Evolutionary conservation across 805 yeast genomes (phyloP).

Genomic region (Starmerella stellata): DNA sequence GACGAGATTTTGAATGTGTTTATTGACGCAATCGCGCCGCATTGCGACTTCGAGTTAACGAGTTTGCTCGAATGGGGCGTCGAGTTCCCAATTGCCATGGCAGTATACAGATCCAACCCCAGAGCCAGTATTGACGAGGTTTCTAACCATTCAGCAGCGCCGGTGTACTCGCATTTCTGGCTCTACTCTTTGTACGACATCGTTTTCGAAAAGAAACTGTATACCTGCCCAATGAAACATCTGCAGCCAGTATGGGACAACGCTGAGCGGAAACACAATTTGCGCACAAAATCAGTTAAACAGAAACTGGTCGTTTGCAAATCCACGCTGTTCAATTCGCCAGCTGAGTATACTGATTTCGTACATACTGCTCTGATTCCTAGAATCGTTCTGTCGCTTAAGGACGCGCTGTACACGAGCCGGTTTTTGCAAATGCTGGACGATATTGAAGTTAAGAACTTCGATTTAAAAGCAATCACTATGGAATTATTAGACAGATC

Average conservation of each 20-base stretch:
- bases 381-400: conserved; percentile 7
- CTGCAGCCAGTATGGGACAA: too few relatives aligned
- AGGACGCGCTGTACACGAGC: conserved; percentile 12
- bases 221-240: conserved; percentile 1
- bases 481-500: conserved; percentile 3
- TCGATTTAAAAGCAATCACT: neutral
- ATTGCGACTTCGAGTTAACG: neutral
- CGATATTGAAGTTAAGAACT: neutral
- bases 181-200: conserved; percentile 3
- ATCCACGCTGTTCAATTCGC: neutral
- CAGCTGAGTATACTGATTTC: neutral
- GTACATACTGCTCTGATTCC: conserved; percentile 2
- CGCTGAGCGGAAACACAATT: conserved; percentile 2
- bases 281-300: conserved; percentile 1
- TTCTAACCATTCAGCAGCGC: neutral
- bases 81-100: neutral
- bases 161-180: conserved; percentile 1
- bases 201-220: neutral
- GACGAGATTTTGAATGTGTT: neutral
- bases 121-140: neutral
- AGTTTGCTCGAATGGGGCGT: neutral
- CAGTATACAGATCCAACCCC: neutral
- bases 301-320: neutral
- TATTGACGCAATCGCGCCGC: neutral
- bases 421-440: conserved; percentile 4